phyloP scores from a whole-genome alignment of 345 rosid genomes.

The Eucalyptus curtisii region DNA sequence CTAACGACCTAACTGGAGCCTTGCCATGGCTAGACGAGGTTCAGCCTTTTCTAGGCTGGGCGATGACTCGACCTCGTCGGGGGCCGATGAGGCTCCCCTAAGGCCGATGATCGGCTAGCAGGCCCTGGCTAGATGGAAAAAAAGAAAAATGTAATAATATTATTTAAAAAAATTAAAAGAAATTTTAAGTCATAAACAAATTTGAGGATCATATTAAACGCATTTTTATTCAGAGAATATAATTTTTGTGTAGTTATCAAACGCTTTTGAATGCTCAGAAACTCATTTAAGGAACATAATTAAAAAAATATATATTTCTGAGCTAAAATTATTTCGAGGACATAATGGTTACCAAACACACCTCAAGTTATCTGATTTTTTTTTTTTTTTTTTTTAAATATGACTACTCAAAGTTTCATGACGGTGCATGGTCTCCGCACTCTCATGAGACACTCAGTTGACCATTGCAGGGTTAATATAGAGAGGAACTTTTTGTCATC shows the following conservation, averaged over 20 bases:
- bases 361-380: rapidly evolving
- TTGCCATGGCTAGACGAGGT: too few relatives aligned
- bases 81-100: too few relatives aligned
- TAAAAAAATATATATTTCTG: too few relatives aligned
- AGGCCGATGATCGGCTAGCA: rapidly evolving
- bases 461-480: rapidly evolving
- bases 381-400: too few relatives aligned
- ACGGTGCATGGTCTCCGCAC: rapidly evolving
- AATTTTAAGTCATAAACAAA: too few relatives aligned
- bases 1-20: too few relatives aligned
- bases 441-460: not conserved
- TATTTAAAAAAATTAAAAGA: too few relatives aligned
- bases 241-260: rapidly evolving
- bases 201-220: rapidly evolving
- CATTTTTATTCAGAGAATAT: rapidly evolving
- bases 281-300: too few relatives aligned
- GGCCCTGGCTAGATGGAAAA: too few relatives aligned
- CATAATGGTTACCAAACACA: rapidly evolving
- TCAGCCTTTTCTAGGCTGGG: rapidly evolving
- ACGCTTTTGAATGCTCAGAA: too few relatives aligned
- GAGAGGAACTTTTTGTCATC: rapidly evolving
- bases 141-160: too few relatives aligned
- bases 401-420: not conserved
- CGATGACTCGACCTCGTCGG: rapidly evolving
- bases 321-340: rapidly evolving